Conservation (phyloP, 495 filamentous ascomycete genomes). For the Penicillium salamii region DNA sequence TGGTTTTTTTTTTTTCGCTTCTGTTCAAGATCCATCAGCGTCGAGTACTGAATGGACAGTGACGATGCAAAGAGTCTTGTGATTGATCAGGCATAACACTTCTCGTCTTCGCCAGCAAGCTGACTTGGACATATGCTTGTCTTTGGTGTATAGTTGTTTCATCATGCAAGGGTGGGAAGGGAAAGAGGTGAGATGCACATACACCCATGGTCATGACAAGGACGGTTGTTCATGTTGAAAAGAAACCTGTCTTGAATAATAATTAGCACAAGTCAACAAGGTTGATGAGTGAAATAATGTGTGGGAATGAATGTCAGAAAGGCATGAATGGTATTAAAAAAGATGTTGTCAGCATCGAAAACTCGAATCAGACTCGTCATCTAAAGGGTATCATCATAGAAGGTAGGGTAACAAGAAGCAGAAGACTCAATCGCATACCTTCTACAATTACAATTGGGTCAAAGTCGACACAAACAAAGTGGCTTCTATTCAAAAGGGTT, state of each 20-base stretch:
- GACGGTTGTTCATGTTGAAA: not conserved
- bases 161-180: slow-evolving; percentile 35
- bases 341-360: slow-evolving; percentile 57
- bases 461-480: not conserved
- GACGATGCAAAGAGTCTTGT: slow-evolving; percentile 13
- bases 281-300: slow-evolving; percentile 7
- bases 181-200: slow-evolving; percentile 25
- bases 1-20: not conserved
- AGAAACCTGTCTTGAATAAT: slow-evolving; percentile 13
- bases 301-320: slow-evolving; percentile 39
- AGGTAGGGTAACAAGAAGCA: slow-evolving; percentile 16
- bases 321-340: slow-evolving; percentile 59
- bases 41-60: slow-evolving; percentile 21
- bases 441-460: slow-evolving; percentile 14
- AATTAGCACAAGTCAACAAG: slow-evolving; percentile 25
- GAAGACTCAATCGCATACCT: slow-evolving; percentile 18
- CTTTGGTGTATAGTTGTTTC: slow-evolving; percentile 46
- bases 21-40: slow-evolving; percentile 29
- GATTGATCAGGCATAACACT: slow-evolving; percentile 47
- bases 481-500: slow-evolving; percentile 24
- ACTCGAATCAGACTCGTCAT: slow-evolving; percentile 65
- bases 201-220: slow-evolving; percentile 24
- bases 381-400: slow-evolving; percentile 52
- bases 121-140: slow-evolving; percentile 63
- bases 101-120: slow-evolving; percentile 49